A percentile compares a stretch with the other conserved stretches of the same genome.
These are phyloP conservation scores for Diaporthe caulivora DNA, from an alignment of 2,329 filamentous ascomycete species.

Conservation along the genomic window DNA sequence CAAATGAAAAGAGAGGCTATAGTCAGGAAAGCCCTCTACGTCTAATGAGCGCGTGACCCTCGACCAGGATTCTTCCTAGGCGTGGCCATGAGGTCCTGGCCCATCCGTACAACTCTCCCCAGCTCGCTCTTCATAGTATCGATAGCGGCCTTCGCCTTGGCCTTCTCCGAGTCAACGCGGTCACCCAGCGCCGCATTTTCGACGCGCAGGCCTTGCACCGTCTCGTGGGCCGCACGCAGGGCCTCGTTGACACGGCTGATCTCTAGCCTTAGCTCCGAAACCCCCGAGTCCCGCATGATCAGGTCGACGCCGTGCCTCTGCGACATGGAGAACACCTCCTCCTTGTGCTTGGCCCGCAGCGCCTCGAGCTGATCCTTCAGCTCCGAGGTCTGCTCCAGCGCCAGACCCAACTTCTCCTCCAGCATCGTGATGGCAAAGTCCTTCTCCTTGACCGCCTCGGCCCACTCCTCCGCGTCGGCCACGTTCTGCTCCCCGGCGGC, in stretches of 20 bases:
- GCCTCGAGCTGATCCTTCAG: slow-evolving; percentile 56
- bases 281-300: slow-evolving; percentile 63
- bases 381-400: slow-evolving; percentile 53
- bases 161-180: slow-evolving; percentile 53
- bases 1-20: background rate
- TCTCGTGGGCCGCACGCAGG: slow-evolving; percentile 61
- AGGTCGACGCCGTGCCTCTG: slow-evolving; percentile 60
- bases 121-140: slow-evolving; percentile 66
- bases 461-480: slow-evolving; percentile 51
- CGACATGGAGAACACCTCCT: slow-evolving; percentile 50
- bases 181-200: slow-evolving; percentile 58
- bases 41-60: background rate
- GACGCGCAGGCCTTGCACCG: slow-evolving; percentile 58
- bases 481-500: slow-evolving; percentile 43
- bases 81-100: slow-evolving; percentile 57
- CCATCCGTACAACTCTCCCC: slow-evolving; percentile 60
- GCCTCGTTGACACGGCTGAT: slow-evolving; percentile 60
- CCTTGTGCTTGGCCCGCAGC: slow-evolving; percentile 45
- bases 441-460: slow-evolving; percentile 52
- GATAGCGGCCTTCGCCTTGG: slow-evolving; percentile 58
- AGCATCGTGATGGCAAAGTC: slow-evolving; percentile 55
- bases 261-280: slow-evolving; percentile 62
- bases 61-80: slow-evolving; percentile 37
- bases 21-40: background rate
- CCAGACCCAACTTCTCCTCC: slow-evolving; percentile 57